Conservation (phyloP, 805 yeast genomes). For the Wickerhamomyces strasburgensis region DNA sequence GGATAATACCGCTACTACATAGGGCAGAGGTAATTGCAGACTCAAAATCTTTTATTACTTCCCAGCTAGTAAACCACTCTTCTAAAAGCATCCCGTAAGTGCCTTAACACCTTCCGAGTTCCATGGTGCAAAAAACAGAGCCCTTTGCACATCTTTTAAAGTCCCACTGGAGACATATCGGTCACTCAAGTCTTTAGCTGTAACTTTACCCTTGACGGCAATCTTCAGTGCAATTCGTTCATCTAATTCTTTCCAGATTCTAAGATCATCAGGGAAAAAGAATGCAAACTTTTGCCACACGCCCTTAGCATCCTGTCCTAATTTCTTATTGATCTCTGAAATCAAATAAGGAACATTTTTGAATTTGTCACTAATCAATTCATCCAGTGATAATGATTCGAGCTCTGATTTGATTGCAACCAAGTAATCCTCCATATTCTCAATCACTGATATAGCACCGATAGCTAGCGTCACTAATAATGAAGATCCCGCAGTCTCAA, state of each 20-base stretch:
- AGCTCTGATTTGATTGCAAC: constrained; percentile 68
- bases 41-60: too few species aligned
- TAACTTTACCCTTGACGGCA: constrained; percentile 47
- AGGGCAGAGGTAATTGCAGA: too few species aligned
- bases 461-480: constrained; percentile 63
- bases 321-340: constrained; percentile 41
- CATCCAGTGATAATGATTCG: constrained; percentile 40
- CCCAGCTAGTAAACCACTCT: too few species aligned
- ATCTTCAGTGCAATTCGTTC: constrained; percentile 51
- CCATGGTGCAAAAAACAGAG: constrained; percentile 60
- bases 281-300: constrained; percentile 69
- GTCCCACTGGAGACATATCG: constrained; percentile 45
- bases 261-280: constrained; percentile 65
- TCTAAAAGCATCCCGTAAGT: constrained; percentile 27
- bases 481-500: constrained; percentile 62
- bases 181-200: constrained; percentile 46
- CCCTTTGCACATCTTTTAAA: constrained; percentile 58
- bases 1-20: too few species aligned
- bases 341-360: constrained; percentile 57
- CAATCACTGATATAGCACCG: constrained; percentile 73
- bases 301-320: constrained; percentile 25
- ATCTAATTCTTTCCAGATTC: constrained; percentile 67
- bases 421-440: constrained; percentile 51
- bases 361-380: constrained; percentile 44
- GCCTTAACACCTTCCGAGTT: constrained; percentile 28